Evolutionary conservation across 345 rosid genomes (phyloP), one percentile per base, ranked within the genome.

Genomic region (Sisymbrium altissimum): DNA sequence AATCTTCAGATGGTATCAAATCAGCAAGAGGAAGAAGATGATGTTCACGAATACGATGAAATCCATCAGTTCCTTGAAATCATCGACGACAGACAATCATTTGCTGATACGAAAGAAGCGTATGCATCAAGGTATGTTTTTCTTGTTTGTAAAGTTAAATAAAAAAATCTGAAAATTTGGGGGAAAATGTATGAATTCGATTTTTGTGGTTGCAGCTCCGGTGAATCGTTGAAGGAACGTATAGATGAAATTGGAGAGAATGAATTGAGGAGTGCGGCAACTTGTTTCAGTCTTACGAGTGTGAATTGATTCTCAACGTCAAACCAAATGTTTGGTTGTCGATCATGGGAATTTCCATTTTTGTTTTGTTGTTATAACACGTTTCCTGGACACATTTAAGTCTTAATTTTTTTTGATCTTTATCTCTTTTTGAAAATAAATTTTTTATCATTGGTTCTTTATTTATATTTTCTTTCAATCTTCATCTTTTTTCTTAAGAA

Each of bases 211-310:
- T 70, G 80, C 84, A 91, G 97, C 83, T 88, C 91, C 0, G 92
- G 86, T 72, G 89, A 83, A 71, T 83, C 88, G 3, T 25, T 89
- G 75, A 85, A 86, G 71, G 90, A 85, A 52, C 79, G 79, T 0
- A 78, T 81, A 29, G 19, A 84, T 74, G 83, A 78, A 55, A 86
- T 77, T 15, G 91, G 84, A 19, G 90, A 86, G 50, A 88, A 87
- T 5, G 97, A 91, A 72, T 49, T 88, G 84, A 93, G 88, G 85
- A 91, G 75, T 73, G 98, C 96, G 4, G 94, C 97, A 23, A 91
- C 91, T 11, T 83, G 96, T 79, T 87, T 94, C 74, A 89, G 84
- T 23, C 25, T 23, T 3, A 23, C 25, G 25, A 23, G 25, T 23
- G 25, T 23, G 25, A 23, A 23, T 23, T 23, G 25, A 23, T 23